phyloP scores from a whole-genome alignment of 768 basidiomycete genomes.

The Lactifluus pinguis region DNA sequence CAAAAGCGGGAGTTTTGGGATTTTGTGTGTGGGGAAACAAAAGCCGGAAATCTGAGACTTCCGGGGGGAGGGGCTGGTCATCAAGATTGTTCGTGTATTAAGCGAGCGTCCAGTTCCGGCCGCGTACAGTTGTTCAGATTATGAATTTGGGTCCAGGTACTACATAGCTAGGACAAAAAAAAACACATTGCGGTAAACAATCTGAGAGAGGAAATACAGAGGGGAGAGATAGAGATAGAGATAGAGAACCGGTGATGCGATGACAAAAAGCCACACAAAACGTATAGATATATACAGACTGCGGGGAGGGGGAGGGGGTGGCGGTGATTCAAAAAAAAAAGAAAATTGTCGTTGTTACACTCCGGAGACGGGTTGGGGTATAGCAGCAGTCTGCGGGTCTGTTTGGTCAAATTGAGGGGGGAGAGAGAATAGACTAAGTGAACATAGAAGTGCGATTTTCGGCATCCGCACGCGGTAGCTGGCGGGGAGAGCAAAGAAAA shows the following conservation, averaged over 20 bases:
- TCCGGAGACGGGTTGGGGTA: neutral
- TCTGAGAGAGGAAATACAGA: conserved; percentile 1
- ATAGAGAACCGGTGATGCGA: neutral
- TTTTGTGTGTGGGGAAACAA: no score
- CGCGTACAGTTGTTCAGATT: neutral
- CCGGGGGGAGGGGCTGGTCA: no score
- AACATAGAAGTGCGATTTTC: neutral
- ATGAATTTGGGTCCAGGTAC: conserved; percentile 1
- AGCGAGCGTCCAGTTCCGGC: no score
- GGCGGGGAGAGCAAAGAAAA: neutral
- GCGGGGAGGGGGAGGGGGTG: neutral
- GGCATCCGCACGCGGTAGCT: neutral
- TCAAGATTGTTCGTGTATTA: no score
- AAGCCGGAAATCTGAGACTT: no score
- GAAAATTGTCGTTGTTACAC: conserved; percentile 8
- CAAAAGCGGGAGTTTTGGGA: no score
- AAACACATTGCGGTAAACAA: neutral
- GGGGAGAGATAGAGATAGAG: neutral
- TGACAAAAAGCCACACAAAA: conserved; percentile 1
- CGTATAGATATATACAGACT: conserved; percentile 8
- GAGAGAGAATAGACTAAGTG: neutral
- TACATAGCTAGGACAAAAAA: conserved; percentile 3
- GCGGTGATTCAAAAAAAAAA: neutral
- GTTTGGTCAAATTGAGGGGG: neutral
- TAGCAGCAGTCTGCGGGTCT: neutral